phyloP scores from a whole-genome alignment of 768 basidiomycete species.

The Lactarius sanguifluus region DNA sequence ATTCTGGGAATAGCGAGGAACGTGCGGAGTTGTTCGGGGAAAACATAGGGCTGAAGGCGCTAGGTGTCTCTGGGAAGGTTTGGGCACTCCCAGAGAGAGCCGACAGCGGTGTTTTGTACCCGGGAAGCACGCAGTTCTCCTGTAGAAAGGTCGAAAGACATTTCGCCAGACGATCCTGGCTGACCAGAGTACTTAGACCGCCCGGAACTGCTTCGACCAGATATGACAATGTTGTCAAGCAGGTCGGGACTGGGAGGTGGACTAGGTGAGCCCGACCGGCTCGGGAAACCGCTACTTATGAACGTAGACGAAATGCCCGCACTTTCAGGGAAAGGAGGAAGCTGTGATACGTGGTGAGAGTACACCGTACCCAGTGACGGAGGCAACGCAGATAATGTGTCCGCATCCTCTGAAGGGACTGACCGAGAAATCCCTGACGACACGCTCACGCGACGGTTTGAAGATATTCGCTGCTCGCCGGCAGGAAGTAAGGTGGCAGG shows the following conservation, averaged over 20 bases:
- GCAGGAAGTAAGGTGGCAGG: constrained; percentile 23
- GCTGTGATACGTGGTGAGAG: constrained; percentile 11
- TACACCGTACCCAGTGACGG: constrained; percentile 6
- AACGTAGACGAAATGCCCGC: constrained; percentile 3
- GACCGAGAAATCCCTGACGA: not conserved
- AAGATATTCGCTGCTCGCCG: constrained; percentile 9
- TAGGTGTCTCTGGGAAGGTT: constrained; percentile 77
- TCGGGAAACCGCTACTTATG: constrained; percentile 1
- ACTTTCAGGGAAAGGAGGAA: constrained; percentile 24
- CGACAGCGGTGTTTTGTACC: constrained; percentile 5
- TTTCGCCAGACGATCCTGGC: not conserved
- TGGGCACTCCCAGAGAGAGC: constrained; percentile 40
- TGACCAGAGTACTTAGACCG: not conserved
- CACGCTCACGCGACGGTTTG: not conserved
- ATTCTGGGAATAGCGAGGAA: constrained; percentile 9
- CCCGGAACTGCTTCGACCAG: not conserved
- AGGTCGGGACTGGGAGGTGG: constrained; percentile 22
- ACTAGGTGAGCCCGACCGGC: not conserved
- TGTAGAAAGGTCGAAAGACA: not conserved
- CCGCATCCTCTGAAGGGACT: not conserved
- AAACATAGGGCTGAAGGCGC: constrained; percentile 54
- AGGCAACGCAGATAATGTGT: constrained; percentile 13
- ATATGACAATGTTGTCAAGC: constrained; percentile 23
- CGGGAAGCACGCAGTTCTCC: constrained; percentile 1
- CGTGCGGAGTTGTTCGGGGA: constrained; percentile 35